Conservation (phyloP, 2,329 filamentous ascomycete species). For the Colletotrichum cuscutae region DNA sequence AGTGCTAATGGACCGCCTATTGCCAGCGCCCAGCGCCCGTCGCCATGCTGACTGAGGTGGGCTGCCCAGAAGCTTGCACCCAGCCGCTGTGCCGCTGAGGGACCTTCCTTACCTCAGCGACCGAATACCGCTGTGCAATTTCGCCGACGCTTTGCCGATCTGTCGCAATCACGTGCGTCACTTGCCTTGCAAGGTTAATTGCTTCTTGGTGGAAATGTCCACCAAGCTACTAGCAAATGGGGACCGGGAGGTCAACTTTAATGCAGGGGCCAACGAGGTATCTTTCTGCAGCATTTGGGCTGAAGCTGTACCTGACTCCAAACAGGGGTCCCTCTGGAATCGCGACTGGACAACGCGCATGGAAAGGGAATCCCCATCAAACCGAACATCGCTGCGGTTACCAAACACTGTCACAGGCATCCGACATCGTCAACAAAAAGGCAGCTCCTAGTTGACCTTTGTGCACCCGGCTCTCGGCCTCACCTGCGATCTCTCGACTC, state of each 20-base stretch:
- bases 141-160: slow-evolving; percentile 35
- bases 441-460: not conserved
- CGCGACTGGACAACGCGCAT: slow-evolving; percentile 28
- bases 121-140: not conserved
- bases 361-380: slow-evolving; percentile 25
- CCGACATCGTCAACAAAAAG: slow-evolving; percentile 4
- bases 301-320: slow-evolving; percentile 10
- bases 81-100: slow-evolving; percentile 2
- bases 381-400: slow-evolving; percentile 6
- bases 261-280: slow-evolving; percentile 22
- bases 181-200: slow-evolving; percentile 12
- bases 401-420: slow-evolving; percentile 16
- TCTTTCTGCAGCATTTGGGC: slow-evolving; percentile 4
- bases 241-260: slow-evolving; percentile 6
- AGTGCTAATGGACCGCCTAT: slow-evolving; percentile 1
- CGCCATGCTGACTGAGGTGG: slow-evolving; percentile 3
- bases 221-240: not conserved
- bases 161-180: slow-evolving; percentile 31
- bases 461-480: not conserved
- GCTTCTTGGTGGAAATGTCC: slow-evolving; percentile 13
- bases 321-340: slow-evolving; percentile 25
- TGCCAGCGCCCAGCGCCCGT: not conserved
- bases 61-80: slow-evolving; percentile 4
- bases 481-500: not conserved
- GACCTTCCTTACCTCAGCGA: not conserved